Percentiles rank a stretch among this genome's conserved stretches.
Conservation (phyloP, 2,329 filamentous ascomycete species). For the Lasiodiplodia hormozganensis region DNA sequence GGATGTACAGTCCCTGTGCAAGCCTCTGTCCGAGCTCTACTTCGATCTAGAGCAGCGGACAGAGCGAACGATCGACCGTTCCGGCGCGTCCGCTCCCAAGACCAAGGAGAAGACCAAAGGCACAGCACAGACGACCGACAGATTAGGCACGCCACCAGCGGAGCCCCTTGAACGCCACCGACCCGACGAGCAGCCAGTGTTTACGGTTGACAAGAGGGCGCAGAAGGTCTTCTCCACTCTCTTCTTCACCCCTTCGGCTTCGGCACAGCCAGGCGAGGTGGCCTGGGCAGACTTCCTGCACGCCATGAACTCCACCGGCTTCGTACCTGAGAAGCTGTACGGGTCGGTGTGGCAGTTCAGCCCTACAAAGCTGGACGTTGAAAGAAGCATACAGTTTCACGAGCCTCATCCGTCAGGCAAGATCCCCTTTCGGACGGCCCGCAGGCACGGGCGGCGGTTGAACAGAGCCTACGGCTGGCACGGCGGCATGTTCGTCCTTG, state of each 20-base stretch:
- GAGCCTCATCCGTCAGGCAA: constrained; percentile 65
- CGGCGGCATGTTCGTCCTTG: constrained; percentile 51
- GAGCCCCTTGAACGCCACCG: constrained; percentile 17
- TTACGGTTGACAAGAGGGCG: constrained; percentile 46
- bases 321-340: constrained; percentile 63
- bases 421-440: constrained; percentile 56
- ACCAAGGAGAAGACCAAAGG: constrained; percentile 39
- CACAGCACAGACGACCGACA: constrained; percentile 2
- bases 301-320: constrained; percentile 59
- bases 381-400: constrained; percentile 64
- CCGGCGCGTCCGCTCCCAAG: constrained; percentile 33
- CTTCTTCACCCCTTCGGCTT: constrained; percentile 46
- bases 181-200: constrained; percentile 30
- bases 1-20: constrained; percentile 17
- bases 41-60: constrained; percentile 34
- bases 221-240: constrained; percentile 53
- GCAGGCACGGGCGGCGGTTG: constrained; percentile 58
- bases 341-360: constrained; percentile 68
- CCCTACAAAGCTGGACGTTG: constrained; percentile 50
- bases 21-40: constrained; percentile 37
- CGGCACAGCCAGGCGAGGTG: constrained; percentile 56
- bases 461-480: constrained; percentile 60
- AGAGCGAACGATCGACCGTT: constrained; percentile 30
- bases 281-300: constrained; percentile 62
- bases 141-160: not conserved